Conservation (phyloP, 139 green algal species). For the Limnomonas spitsbergensis region DNA sequence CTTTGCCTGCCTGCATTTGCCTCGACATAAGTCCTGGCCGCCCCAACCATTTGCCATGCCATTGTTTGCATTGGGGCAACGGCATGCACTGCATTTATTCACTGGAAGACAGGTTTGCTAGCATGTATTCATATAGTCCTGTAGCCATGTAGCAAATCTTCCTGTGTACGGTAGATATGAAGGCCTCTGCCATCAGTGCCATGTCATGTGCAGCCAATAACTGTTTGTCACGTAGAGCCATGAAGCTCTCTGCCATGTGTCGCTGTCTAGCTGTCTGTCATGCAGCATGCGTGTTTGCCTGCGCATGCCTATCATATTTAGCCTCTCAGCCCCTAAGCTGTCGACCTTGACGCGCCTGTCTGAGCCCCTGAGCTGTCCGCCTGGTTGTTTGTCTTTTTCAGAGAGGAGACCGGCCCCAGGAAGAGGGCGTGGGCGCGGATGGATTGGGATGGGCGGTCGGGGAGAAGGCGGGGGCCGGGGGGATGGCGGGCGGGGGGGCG, state of each 20-base stretch:
- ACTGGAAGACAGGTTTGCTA: too few species aligned
- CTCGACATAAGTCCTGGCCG: too few species aligned
- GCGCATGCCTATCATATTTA: too few species aligned
- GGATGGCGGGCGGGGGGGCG: background rate
- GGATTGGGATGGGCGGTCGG: background rate
- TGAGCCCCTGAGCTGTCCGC: background rate
- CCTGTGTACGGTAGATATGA: too few species aligned
- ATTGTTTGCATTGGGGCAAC: too few species aligned
- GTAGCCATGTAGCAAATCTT: background rate
- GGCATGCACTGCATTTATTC: background rate
- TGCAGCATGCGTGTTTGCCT: too few species aligned
- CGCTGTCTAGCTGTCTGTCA: too few species aligned
- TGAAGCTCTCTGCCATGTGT: too few species aligned
- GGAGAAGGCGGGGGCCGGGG: background rate
- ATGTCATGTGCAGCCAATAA: too few species aligned
- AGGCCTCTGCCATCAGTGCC: too few species aligned
- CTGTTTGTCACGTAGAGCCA: too few species aligned
- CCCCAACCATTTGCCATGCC: too few species aligned
- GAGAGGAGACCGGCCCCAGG: background rate
- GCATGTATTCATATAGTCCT: background rate
- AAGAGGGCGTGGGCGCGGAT: background rate
- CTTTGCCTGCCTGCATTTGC: background rate
- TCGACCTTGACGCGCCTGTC: background rate
- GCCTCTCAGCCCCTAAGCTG: background rate
- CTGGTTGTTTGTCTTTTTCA: background rate